Base-by-base conservation (phyloP, 2,329 filamentous ascomycete species). In the Macroventuria anomochaeta region DNA sequence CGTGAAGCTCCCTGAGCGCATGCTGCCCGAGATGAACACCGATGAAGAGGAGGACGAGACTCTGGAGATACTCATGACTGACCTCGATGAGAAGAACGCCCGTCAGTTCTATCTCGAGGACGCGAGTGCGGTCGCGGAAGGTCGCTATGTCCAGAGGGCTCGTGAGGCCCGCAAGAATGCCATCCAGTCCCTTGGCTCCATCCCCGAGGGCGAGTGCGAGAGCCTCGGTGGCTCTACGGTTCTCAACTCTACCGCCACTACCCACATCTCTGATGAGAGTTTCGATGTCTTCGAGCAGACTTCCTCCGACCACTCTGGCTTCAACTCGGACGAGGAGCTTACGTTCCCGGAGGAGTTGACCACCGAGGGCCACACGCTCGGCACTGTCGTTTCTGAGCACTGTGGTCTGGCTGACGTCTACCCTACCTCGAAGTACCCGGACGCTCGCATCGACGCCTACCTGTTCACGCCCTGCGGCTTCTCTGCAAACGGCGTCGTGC, bases 381-480 rank as follows among this genome's bases (percentile, higher is more conserved):
- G 95, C 41, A 95, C 91, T 3, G 88, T 97, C 34, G 92, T 99
- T 39, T 95, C 93, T 13, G 90, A 97, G 65, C 83, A 83, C 56
- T 97, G 91, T 75, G 95, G 95, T 43, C 84, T 99, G 40, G 88
- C 92, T 15, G 88, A 92, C 58, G 87, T 99, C 57, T 99, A 97
- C 69, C 89, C 95, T 5, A 87, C 85, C 37, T 87, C 86, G 54
- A 88, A 89, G 75, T 97, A 96, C 72, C 93, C 95, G 0, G 93
- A 97, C 65, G 90, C 95, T 18, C 89, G 91, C 54, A 91, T 99
- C 62, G 95, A 99, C 66, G 91, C 95, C 18, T 99, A 97, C 75
- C 85, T 97, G 48, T 99, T 99, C 80, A 92, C 90, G 0, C 95
- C 95, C 0, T 99, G 95, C 70, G 95, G 95, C 53, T 99, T 96